Evolutionary conservation across 2,329 filamentous ascomycete species (phyloP).

Genomic region (Trichocomaceae sp.): DNA sequence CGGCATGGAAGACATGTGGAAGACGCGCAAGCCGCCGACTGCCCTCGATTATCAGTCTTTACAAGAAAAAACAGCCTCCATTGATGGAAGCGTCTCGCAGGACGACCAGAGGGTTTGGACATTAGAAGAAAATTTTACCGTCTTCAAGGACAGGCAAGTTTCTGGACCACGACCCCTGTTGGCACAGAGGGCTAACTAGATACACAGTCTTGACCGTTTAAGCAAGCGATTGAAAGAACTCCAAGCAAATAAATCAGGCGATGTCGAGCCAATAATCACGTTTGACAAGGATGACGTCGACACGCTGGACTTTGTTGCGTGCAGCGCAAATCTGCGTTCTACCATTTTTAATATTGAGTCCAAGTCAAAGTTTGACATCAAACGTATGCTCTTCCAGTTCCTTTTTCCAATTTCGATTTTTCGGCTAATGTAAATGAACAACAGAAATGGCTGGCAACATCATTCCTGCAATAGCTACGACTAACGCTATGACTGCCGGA

Average conservation of each 20-base stretch:
- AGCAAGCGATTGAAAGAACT: constrained; percentile 65
- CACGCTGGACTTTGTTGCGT: constrained; percentile 87
- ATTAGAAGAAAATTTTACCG: constrained; percentile 72
- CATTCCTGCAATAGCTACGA: constrained; percentile 95
- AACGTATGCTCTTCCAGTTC: constrained; percentile 45
- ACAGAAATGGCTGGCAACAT: constrained; percentile 97
- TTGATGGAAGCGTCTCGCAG: constrained; percentile 49
- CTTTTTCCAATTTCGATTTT: not conserved
- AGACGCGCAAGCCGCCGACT: constrained; percentile 66
- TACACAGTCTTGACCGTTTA: constrained; percentile 60
- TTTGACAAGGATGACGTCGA: constrained; percentile 98
- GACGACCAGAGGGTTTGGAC: constrained; percentile 75
- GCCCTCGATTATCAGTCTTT: constrained; percentile 63
- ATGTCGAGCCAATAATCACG: constrained; percentile 55
- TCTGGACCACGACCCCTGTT: not conserved
- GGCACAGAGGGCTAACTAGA: constrained; percentile 12
- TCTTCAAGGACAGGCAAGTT: constrained; percentile 68
- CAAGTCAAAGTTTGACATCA: constrained; percentile 92
- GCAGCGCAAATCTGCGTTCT: constrained; percentile 84
- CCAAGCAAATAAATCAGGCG: constrained; percentile 45
- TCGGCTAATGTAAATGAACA: not conserved
- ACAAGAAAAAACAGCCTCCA: constrained; percentile 46
- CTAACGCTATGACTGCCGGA: constrained; percentile 91
- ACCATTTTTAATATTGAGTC: constrained; percentile 79
- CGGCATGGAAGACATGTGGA: constrained; percentile 96